A percentile compares a stretch with the other conserved stretches of the same genome.
Conservation (phyloP, 176 grass and related monocot genomes). For the Leersia perrieri region DNA sequence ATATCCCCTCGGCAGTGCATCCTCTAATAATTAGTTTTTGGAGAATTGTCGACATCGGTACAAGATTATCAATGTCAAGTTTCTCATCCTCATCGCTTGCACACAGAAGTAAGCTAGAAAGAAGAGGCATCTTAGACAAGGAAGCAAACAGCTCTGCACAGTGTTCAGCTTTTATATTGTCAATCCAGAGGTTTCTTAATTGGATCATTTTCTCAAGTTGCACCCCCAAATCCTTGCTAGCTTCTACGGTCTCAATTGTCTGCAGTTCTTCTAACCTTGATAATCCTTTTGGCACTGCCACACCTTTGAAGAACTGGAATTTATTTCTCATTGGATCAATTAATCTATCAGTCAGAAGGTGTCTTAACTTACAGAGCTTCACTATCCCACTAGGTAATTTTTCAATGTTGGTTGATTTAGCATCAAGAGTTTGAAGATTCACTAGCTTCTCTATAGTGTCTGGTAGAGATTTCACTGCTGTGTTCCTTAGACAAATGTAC, state of each 20-base stretch:
- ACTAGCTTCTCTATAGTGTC: neutral
- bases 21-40: constrained; percentile 15
- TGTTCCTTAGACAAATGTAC: constrained; percentile 10
- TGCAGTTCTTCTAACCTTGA: constrained; percentile 10
- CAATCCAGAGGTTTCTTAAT: neutral
- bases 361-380: neutral
- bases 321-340: neutral
- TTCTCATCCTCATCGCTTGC: neutral
- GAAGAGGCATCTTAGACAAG: neutral
- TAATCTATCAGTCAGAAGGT: neutral
- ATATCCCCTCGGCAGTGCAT: neutral
- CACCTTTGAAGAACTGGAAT: neutral
- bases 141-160: neutral
- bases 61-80: neutral
- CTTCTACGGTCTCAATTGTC: constrained; percentile 7
- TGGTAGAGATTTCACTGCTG: neutral
- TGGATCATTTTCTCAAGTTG: neutral
- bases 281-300: neutral
- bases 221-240: neutral
- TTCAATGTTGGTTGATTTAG: neutral
- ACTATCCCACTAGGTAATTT: neutral
- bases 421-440: constrained; percentile 20
- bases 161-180: neutral
- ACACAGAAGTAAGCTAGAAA: constrained; percentile 4
- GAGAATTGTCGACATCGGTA: neutral